Base-by-base conservation (phyloP, 306 rosid species). In the Malus asiatica region DNA sequence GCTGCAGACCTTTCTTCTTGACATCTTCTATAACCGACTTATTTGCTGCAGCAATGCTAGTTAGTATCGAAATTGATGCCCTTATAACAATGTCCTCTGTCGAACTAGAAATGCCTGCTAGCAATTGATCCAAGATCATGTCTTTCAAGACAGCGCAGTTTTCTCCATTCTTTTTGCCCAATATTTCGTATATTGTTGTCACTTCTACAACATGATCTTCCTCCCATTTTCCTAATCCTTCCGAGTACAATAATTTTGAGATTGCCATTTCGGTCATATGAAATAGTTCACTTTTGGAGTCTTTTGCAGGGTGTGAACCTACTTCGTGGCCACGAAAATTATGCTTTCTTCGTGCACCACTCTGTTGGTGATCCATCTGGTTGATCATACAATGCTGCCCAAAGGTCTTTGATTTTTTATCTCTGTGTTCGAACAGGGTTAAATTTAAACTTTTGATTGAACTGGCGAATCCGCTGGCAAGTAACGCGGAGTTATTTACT, bases 1-100 rank as follows among this genome's bases (percentile, higher is more conserved):
- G 68, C 84, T 77, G 85, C 51, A 89, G 81, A 77, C 94, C 94
- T 83, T 91, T 91, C 78, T 84, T 91, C 86, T 91, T 91, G 70
- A 91, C 85, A 76, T 89, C 92, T 71, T 84, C 89, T 25, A 91
- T 75, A 30, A 85, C 81, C 71, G 93, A 91, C 62, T 82, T 86
- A 87, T 91, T 86, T 81, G 80, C 81, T 72, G 90, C 87, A 85
- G 88, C 75, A 62, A 91, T 91, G 67, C 89, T 80, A 48, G 92
- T 80, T 25, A 91, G 82, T 72, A 80, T 82, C 60, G 91, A 82
- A 65, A 91, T 92, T 0, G 94, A 87, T n/a, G 88, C 87, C 82
- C 90, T 84, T 74, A 89, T 76, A 70, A 89, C 84, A 78, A 81
- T 88, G 76, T 86, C 92, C 72, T 91, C 94, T 83, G 86, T 87